Evolutionary conservation across 2,329 filamentous ascomycete species (phyloP), one percentile per base, ranked within the genome.

Genomic region (Colletotrichum eleusines): DNA sequence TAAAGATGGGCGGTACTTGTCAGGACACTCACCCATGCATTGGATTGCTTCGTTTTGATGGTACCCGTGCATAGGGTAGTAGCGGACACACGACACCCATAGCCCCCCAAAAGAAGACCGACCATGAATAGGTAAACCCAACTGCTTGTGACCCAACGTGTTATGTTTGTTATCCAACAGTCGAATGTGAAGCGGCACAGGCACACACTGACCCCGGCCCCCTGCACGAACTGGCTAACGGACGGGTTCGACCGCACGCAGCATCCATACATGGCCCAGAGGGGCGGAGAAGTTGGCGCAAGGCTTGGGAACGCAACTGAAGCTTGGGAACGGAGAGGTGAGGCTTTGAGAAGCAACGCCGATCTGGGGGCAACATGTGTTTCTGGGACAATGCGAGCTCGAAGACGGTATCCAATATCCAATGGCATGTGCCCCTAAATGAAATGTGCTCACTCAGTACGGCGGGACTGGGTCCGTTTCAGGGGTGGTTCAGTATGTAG

Each of bases 401-500:
- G 46, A 59, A 48, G 23, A 23, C 6, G 63, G 28, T 8, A 28
- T 20, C 23, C 20, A 28, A 44, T 18, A 26, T 28, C 40, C 31
- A 16, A 12, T 42, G 44, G 44, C 6, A 23, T 46, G 42, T 53
- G 55, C 42, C 14, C 23, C 18, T 6, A 66, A 60, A 66, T 70
- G 68, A 73, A 64, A 54, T 68, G 60, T 62, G 69, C 63, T 73
- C 71, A 58, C 60, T 42, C 35, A 61, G 61, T 58, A 61, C 55
- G 55, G 60, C 48, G 40, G 50, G 61, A 61, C 59, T 67, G 63
- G 46, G 67, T 58, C 63, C 54, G 69, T 71, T 71, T 71, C 69
- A 71, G 65, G 69, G 46, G 69, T 2, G 20, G 48, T 54, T 54
- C 26, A 28, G 69, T 28, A 55, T 3, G 31, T 7, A 35, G 14